These are phyloP conservation scores for Vitis hybrid DNA, from an alignment of 177 flowering plant species.

Conservation along the genomic window DNA sequence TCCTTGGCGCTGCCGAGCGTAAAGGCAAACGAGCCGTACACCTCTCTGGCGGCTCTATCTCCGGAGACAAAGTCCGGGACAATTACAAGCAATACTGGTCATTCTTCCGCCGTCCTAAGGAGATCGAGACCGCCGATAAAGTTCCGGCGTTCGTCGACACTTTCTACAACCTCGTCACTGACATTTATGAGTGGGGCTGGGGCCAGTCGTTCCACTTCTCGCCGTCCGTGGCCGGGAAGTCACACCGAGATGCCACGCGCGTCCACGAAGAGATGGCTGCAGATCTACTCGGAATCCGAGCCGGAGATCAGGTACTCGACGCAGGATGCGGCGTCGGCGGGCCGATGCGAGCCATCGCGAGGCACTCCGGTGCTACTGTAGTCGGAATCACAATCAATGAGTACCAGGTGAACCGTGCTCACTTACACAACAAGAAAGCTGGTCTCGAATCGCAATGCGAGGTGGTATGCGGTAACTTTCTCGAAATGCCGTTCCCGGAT, in stretches of 20 bases:
- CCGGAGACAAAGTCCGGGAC: constrained; percentile 71
- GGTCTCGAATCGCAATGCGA: constrained; percentile 76
- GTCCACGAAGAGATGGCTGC: constrained; percentile 84
- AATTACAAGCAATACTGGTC: constrained; percentile 89
- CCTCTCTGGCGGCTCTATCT: constrained; percentile 87
- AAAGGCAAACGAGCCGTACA: constrained; percentile 79
- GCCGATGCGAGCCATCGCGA: constrained; percentile 91
- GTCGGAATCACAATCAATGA: constrained; percentile 95
- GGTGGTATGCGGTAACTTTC: constrained; percentile 85
- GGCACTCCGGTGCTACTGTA: constrained; percentile 67
- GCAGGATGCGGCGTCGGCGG: constrained; percentile 97
- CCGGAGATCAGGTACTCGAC: constrained; percentile 65
- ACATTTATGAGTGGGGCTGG: constrained; percentile 99
- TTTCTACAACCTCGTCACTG: constrained; percentile 94
- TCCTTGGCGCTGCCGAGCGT: constrained; percentile 81
- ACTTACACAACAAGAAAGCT: constrained; percentile 74
- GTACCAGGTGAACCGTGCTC: constrained; percentile 83
- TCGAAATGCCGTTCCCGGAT: constrained; percentile 73
- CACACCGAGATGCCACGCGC: constrained; percentile 79
- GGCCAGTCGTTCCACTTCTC: constrained; percentile 95
- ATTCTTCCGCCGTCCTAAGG: constrained; percentile 85
- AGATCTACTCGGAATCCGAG: constrained; percentile 58
- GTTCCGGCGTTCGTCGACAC: constrained; percentile 94
- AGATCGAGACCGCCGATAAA: constrained; percentile 73
- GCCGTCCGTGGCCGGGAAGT: constrained; percentile 70